Evolutionary conservation across 768 basidiomycete species (phyloP).

Genomic region (Amanita polypyramis): DNA sequence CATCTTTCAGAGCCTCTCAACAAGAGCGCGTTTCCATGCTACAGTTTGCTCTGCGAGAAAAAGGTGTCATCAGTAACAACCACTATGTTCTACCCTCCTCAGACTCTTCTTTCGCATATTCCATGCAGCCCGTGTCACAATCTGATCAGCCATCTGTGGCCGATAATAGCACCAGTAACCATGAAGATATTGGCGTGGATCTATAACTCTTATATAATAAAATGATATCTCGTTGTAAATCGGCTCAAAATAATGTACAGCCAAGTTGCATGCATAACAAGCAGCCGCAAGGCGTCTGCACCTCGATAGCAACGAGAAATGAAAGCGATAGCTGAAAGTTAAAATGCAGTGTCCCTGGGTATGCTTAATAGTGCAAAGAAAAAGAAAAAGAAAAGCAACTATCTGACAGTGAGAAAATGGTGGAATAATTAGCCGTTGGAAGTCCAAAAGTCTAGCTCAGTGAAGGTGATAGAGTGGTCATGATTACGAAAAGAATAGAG

Average conservation of each 20-base stretch:
- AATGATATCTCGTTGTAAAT: not conserved
- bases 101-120: not conserved
- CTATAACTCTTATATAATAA: not conserved
- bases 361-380: not conserved
- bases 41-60: conserved; percentile 51
- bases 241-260: too few species aligned
- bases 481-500: not conserved
- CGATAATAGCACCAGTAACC: too few species aligned
- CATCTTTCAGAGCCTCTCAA: conserved; percentile 52
- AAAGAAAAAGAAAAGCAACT: not conserved
- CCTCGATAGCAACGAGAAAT: too few species aligned
- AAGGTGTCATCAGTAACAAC: conserved; percentile 37
- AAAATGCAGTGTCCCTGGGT: not conserved
- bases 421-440: not conserved
- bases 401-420: not conserved
- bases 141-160: not conserved
- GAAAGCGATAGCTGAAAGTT: not conserved
- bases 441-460: not conserved
- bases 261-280: not conserved
- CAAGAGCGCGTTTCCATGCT: conserved; percentile 67
- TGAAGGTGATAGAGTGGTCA: not conserved
- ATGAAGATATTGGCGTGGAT: not conserved
- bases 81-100: conserved; percentile 32
- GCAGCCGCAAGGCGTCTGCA: too few species aligned
- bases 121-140: not conserved